phyloP scores from a whole-genome alignment of 2,329 filamentous ascomycete genomes.

The Diaporthe helianthi region DNA sequence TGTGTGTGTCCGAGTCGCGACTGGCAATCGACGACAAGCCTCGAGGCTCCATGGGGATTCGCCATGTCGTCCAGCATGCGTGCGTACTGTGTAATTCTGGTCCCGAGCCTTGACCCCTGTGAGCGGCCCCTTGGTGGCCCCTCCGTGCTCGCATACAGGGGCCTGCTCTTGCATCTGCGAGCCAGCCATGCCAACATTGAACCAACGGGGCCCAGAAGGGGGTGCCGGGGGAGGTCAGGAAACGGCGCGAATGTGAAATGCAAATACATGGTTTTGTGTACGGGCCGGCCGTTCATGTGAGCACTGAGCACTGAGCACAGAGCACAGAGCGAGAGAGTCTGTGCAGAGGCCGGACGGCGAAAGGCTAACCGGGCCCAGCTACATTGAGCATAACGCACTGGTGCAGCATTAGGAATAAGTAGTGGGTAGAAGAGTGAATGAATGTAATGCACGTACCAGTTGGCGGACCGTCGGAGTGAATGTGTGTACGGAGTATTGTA shows the following conservation, averaged over 20 bases:
- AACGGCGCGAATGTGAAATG: conserved; percentile 10
- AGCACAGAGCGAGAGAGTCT: conserved; percentile 16
- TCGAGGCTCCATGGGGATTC: background rate
- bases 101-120: conserved; percentile 11
- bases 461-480: no score
- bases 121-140: conserved; percentile 8
- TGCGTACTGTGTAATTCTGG: background rate
- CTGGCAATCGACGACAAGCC: conserved; percentile 19
- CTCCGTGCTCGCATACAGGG: conserved; percentile 3
- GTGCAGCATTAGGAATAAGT: no score
- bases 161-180: background rate
- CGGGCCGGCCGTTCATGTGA: conserved; percentile 19
- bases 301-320: no score
- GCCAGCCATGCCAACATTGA: background rate
- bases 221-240: background rate
- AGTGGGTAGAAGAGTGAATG: no score
- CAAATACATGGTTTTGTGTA: conserved; percentile 7
- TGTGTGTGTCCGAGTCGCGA: conserved; percentile 12
- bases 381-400: background rate
- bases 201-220: background rate
- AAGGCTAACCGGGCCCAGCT: background rate
- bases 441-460: background rate
- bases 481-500: no score
- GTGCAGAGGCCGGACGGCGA: background rate
- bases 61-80: background rate